Evolutionary conservation across 1,284 basidiomycete species (phyloP).

Genomic region (Exobasidium cylindrosporum): DNA sequence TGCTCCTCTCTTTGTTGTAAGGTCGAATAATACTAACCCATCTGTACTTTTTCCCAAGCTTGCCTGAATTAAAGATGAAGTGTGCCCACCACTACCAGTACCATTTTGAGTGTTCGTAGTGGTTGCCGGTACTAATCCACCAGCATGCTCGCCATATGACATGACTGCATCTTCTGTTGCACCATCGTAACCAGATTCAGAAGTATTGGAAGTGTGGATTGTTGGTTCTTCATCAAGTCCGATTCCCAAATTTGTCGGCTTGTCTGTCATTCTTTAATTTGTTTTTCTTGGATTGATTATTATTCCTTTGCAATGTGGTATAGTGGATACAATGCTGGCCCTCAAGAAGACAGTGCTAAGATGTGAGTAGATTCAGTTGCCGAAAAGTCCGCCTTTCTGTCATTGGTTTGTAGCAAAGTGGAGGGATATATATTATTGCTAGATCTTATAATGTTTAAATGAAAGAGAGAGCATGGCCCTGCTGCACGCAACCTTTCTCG

Average conservation of each 20-base stretch:
- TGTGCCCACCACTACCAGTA: background rate
- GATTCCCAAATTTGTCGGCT: background rate
- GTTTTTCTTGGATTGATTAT: no score
- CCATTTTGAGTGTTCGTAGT: constrained; percentile 11
- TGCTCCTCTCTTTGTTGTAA: constrained; percentile 28
- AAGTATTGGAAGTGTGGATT: background rate
- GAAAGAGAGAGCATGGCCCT: no score
- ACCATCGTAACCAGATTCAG: background rate
- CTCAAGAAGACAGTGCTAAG: no score
- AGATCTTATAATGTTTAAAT: no score
- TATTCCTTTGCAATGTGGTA: no score
- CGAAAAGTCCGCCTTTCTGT: no score
- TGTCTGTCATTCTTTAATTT: background rate
- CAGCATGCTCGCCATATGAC: background rate
- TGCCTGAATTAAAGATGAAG: no score
- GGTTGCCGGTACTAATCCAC: constrained; percentile 17
- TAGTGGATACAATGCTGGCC: no score
- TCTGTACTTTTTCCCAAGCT: constrained; percentile 2
- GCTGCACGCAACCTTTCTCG: no score
- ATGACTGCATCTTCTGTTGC: background rate
- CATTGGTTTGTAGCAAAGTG: no score
- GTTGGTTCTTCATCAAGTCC: background rate
- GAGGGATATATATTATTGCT: no score
- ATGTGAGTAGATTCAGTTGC: no score
- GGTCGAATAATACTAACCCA: constrained; percentile 39